These are phyloP conservation scores for Diutina catenulata DNA, from an alignment of 1,139 yeast genomes.

Conservation along the genomic window DNA sequence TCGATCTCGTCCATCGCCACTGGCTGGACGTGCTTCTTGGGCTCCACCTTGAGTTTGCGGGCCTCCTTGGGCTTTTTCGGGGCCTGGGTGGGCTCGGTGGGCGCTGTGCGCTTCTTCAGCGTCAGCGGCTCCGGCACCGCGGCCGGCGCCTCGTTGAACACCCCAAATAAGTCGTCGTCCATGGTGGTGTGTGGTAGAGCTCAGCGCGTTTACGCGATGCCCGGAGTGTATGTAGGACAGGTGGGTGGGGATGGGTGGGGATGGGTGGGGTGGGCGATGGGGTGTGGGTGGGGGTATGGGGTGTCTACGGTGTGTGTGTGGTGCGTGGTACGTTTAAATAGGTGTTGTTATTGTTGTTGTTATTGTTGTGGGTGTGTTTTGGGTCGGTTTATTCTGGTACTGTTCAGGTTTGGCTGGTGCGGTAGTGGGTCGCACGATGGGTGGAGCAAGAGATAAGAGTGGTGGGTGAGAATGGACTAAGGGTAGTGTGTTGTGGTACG, in stretches of 20 bases:
- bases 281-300: background rate
- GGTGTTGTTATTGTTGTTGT: background rate
- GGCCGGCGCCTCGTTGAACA: conserved; percentile 47
- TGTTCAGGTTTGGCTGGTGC: no score
- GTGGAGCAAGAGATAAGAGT: no score
- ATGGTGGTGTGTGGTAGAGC: conserved; percentile 8
- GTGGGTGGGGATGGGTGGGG: background rate
- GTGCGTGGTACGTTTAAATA: background rate
- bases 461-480: no score
- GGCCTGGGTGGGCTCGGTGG: conserved; percentile 8
- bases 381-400: no score
- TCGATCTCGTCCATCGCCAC: conserved; percentile 85
- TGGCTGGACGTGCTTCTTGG: conserved; percentile 28
- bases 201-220: background rate
- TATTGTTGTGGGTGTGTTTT: no score
- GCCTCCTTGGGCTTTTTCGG: conserved; percentile 9
- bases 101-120: conserved; percentile 9
- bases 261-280: background rate
- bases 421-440: no score
- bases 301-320: background rate
- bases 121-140: conserved; percentile 17
- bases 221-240: background rate
- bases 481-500: no score
- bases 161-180: conserved; percentile 54
- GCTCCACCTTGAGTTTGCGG: conserved; percentile 7